These are phyloP conservation scores for Trichoderma aggressivum DNA, from an alignment of 2,329 filamentous ascomycete species.

Conservation along the genomic window DNA sequence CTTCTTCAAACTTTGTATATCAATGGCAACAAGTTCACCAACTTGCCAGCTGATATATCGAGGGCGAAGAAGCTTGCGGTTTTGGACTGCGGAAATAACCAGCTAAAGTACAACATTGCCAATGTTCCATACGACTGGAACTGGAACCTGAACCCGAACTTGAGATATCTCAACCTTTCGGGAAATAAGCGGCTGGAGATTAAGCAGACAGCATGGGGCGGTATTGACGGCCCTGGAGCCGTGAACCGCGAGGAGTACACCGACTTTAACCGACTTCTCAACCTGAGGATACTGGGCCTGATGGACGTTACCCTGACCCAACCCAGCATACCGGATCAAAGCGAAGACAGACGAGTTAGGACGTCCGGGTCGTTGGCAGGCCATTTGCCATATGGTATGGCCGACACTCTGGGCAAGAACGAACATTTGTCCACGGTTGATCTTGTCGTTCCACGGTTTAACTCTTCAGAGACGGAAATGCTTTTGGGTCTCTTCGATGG, in stretches of 20 bases:
- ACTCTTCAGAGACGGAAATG: slow-evolving; percentile 84
- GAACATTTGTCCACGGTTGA: slow-evolving; percentile 96
- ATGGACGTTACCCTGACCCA: slow-evolving; percentile 98
- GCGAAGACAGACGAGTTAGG: slow-evolving; percentile 87
- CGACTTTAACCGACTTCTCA: slow-evolving; percentile 81
- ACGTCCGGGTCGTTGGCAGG: slow-evolving; percentile 96
- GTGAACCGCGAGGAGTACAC: slow-evolving; percentile 67
- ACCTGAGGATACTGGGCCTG: slow-evolving; percentile 82
- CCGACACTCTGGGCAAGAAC: slow-evolving; percentile 86
- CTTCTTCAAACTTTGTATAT: slow-evolving; percentile 87
- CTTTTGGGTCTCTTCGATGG: slow-evolving; percentile 95
- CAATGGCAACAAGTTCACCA: slow-evolving; percentile 97
- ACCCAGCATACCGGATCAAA: slow-evolving; percentile 90
- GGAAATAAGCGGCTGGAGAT: slow-evolving; percentile 97
- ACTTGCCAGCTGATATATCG: slow-evolving; percentile 89
- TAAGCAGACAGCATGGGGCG: slow-evolving; percentile 51
- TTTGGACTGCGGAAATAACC: slow-evolving; percentile 92
- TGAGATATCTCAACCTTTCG: slow-evolving; percentile 92
- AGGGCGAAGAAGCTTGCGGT: slow-evolving; percentile 90
- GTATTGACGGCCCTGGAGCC: slow-evolving; percentile 48
- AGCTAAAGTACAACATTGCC: slow-evolving; percentile 95
- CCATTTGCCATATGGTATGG: slow-evolving; percentile 93
- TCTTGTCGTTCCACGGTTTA: slow-evolving; percentile 88
- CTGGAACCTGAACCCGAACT: slow-evolving; percentile 96
- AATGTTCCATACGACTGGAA: slow-evolving; percentile 99